Conservation (phyloP, 2,329 filamentous ascomycete genomes). For the Plenodomus tracheiphilus region DNA sequence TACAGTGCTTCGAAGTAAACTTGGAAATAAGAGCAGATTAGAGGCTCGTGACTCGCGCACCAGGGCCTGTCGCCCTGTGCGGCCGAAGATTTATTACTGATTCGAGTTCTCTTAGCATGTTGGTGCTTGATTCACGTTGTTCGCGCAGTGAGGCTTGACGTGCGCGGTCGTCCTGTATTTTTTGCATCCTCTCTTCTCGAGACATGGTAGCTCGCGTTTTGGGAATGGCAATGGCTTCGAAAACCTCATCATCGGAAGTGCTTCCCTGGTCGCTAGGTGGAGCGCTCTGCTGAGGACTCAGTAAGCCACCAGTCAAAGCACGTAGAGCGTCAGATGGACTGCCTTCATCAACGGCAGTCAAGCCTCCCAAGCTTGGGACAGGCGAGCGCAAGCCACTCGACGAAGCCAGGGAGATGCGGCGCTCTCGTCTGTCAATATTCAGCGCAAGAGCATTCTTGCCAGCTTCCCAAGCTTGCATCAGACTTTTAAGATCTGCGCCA, state of each 20-base stretch:
- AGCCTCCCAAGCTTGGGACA: slow-evolving; percentile 64
- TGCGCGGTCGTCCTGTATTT: slow-evolving; percentile 84
- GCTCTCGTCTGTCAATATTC: slow-evolving; percentile 80
- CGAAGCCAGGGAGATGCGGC: slow-evolving; percentile 55
- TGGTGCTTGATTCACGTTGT: slow-evolving; percentile 77
- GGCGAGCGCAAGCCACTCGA: slow-evolving; percentile 53
- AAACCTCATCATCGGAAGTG: slow-evolving; percentile 73
- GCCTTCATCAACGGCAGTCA: slow-evolving; percentile 58
- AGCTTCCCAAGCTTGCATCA: slow-evolving; percentile 55
- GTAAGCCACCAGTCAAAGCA: slow-evolving; percentile 73
- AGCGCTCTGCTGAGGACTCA: slow-evolving; percentile 47
- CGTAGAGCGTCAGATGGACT: slow-evolving; percentile 70
- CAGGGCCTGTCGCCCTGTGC: slow-evolving; percentile 25
- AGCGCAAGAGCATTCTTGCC: slow-evolving; percentile 81
- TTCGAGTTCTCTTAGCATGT: slow-evolving; percentile 91
- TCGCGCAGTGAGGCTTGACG: slow-evolving; percentile 72
- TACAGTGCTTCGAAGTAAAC: slow-evolving; percentile 16
- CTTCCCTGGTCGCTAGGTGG: slow-evolving; percentile 54
- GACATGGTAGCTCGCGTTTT: slow-evolving; percentile 69
- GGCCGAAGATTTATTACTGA: slow-evolving; percentile 68
- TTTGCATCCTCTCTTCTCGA: slow-evolving; percentile 82
- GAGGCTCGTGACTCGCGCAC: slow-evolving; percentile 38
- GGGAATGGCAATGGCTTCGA: slow-evolving; percentile 84
- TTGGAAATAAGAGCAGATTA: slow-evolving; percentile 21
- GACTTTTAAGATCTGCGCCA: slow-evolving; percentile 74